phyloP scores from a whole-genome alignment of 768 basidiomycete genomes.

The Vararia minispora region DNA sequence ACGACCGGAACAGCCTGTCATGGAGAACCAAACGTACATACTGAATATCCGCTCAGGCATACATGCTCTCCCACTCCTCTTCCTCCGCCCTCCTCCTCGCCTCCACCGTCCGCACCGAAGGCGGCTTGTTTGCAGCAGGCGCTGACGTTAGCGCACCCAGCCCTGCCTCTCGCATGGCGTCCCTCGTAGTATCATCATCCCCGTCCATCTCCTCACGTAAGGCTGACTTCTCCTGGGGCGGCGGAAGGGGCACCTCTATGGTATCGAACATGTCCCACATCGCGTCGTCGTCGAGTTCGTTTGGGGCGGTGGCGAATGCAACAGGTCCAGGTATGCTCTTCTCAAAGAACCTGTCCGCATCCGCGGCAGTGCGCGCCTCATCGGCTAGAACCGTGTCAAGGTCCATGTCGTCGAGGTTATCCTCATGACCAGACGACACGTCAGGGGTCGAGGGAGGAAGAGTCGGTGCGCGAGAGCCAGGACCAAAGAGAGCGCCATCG shows the following conservation, averaged over 20 bases:
- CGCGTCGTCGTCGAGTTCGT: slow-evolving; percentile 29
- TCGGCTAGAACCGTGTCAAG: slow-evolving; percentile 12
- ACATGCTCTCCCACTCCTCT: slow-evolving; percentile 59
- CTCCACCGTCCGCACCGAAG: neutral
- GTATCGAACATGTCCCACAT: slow-evolving; percentile 24
- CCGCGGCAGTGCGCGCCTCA: no score
- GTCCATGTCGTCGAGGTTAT: slow-evolving; percentile 8
- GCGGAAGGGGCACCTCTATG: no score
- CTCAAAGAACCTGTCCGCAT: no score
- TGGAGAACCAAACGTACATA: neutral
- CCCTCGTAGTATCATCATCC: slow-evolving; percentile 70
- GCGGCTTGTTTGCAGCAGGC: neutral
- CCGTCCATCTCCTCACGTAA: slow-evolving; percentile 23
- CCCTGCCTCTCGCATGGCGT: slow-evolving; percentile 49
- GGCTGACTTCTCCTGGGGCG: no score
- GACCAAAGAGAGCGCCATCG: neutral
- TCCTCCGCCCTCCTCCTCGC: slow-evolving; percentile 24
- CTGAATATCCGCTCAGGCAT: slow-evolving; percentile 29
- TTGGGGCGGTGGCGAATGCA: no score
- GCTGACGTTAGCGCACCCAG: slow-evolving; percentile 8
- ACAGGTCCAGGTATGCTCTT: no score
- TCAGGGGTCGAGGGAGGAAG: neutral
- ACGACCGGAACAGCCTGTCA: no score
- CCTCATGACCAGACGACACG: slow-evolving; percentile 5
- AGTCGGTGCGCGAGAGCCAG: neutral